phyloP scores from a whole-genome alignment of 1,284 basidiomycete species.

The Prillingera fragicola region DNA sequence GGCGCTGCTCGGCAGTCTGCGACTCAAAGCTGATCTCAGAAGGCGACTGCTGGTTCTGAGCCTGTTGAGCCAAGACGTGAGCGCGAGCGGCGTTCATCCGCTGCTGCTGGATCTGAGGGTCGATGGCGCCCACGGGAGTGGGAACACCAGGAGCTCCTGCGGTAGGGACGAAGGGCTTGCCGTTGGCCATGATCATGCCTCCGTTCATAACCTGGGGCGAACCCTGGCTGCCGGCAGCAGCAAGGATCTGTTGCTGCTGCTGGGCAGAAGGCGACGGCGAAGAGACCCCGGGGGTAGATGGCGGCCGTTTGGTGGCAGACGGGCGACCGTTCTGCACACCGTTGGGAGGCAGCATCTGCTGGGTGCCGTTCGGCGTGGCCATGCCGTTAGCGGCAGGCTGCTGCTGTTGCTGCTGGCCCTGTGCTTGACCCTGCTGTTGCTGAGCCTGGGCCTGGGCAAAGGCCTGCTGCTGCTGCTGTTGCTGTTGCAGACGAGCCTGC shows the following conservation, averaged over 20 bases:
- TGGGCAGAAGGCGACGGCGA: conserved; percentile 5
- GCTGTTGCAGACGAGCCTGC: conserved; percentile 30
- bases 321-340: conserved; percentile 10
- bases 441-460: conserved; percentile 4
- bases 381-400: conserved; percentile 7
- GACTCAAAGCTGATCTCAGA: conserved; percentile 15
- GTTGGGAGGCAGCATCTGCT: conserved; percentile 12
- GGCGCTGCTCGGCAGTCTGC: conserved; percentile 21
- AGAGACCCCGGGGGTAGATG: conserved; percentile 1
- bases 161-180: conserved; percentile 23
- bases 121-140: conserved; percentile 13
- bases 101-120: conserved; percentile 19
- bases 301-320: conserved; percentile 8
- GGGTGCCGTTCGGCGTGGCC: conserved; percentile 13
- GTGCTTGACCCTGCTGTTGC: conserved; percentile 6
- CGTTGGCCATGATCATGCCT: conserved; percentile 18
- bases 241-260: conserved; percentile 11
- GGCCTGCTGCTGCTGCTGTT: conserved; percentile 19
- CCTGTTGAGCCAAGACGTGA: conserved; percentile 7
- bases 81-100: conserved; percentile 15
- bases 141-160: conserved; percentile 12
- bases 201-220: conserved; percentile 28
- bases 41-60: conserved; percentile 2
- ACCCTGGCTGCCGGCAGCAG: conserved; percentile 6
- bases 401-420: conserved; percentile 7